Conservation (phyloP, 257 asterid genomes). For the Nicotiana attenuata region DNA sequence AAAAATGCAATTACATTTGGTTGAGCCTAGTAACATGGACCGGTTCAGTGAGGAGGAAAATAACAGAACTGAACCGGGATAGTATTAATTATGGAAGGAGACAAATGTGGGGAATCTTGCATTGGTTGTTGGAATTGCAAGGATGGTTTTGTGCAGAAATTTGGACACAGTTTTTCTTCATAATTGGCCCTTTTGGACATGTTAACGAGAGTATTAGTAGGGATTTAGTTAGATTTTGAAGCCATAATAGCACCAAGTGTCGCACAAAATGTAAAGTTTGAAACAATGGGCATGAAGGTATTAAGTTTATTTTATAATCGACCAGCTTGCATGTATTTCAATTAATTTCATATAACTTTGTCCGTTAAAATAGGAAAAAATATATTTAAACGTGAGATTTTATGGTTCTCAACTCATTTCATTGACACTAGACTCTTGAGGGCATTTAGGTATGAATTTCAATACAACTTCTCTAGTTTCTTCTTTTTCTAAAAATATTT, state of each 20-base stretch:
- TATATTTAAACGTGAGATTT: no score
- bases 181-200: neutral
- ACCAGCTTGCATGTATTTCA: no score
- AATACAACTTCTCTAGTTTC: no score
- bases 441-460: no score
- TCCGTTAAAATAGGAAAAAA: no score
- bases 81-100: neutral
- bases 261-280: neutral
- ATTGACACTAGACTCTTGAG: no score
- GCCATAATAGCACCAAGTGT: neutral
- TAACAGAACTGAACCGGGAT: constrained; percentile 12
- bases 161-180: neutral
- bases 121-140: constrained; percentile 1
- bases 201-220: constrained; percentile 1
- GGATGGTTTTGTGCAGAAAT: neutral
- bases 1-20: neutral
- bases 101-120: neutral
- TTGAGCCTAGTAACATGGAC: constrained; percentile 6
- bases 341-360: no score
- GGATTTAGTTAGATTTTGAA: neutral
- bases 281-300: no score
- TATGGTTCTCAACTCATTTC: no score
- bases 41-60: neutral
- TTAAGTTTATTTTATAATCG: no score
- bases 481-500: no score